phyloP scores from a whole-genome alignment of 345 rosid species.

The Theobroma cacao region DNA sequence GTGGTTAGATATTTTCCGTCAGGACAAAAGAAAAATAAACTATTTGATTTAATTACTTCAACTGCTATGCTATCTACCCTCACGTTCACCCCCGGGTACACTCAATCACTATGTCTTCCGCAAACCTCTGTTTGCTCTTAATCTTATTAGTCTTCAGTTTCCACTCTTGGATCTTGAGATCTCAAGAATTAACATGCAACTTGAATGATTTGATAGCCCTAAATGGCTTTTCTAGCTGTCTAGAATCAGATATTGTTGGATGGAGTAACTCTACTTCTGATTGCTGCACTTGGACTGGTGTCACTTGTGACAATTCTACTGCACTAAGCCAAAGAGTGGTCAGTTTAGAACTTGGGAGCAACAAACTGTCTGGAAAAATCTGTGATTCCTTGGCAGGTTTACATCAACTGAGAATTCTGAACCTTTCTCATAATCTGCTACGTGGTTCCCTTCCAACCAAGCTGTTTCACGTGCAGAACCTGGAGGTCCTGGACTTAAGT shows the following conservation, averaged over 20 bases:
- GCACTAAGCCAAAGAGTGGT: slow-evolving; percentile 25
- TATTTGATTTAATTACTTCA: background rate
- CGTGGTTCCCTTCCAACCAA: slow-evolving; percentile 53
- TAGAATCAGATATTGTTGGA: background rate
- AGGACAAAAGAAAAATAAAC: background rate
- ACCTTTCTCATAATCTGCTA: slow-evolving; percentile 70
- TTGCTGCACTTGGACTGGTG: slow-evolving; percentile 36
- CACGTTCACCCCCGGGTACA: background rate
- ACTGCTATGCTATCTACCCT: background rate
- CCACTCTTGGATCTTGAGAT: background rate
- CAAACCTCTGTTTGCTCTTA: background rate
- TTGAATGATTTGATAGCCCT: slow-evolving; percentile 1
- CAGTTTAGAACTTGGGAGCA: slow-evolving; percentile 44
- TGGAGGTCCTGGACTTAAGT: slow-evolving; percentile 65
- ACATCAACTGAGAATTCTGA: slow-evolving; percentile 50
- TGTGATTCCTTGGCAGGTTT: slow-evolving; percentile 45
- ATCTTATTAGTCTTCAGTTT: background rate
- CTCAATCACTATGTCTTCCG: background rate
- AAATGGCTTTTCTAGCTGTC: slow-evolving; percentile 5
- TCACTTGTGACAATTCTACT: slow-evolving; percentile 37
- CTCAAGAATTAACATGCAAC: background rate
- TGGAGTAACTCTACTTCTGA: slow-evolving; percentile 9
- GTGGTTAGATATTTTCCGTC: background rate
- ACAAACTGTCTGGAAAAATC: slow-evolving; percentile 51
- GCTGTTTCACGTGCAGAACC: slow-evolving; percentile 41